Evolutionary conservation across 345 rosid genomes (phyloP), one percentile per base, ranked within the genome.

Genomic region (Linum trigynum): DNA sequence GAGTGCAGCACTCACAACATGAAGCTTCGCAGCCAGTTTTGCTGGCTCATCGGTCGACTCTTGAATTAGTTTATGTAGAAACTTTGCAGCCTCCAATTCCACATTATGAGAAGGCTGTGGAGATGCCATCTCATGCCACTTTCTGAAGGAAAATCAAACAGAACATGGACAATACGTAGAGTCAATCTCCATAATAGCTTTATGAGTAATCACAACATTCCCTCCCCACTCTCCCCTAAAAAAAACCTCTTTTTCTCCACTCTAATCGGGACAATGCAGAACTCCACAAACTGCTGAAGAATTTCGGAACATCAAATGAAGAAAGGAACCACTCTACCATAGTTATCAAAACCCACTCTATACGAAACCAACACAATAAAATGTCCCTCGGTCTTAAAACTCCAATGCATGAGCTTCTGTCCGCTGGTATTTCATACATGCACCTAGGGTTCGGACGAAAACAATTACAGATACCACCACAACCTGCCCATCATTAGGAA

Each of bases 71-170:
- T 94, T 90, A 73, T 94, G 99, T 72, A 94, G 84, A 75, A 91
- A 91, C 87, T 94, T 88, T 15, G 99, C 99, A 15, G 97, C 97
- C 84, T 94, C 99, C 78, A 94, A 64, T 86, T 94, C 99, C 11
- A 94, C 95, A 71, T 87, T 86, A 57, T 87, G 92, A 0, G 95
- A 78, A 69, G 97, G 69, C n/a, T 75, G 78, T 37, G 78, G 64
- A 58, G 78, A 64, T 62, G 92, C 71, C 89, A 87, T 82, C 72
- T 72, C 83, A 73, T 73, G 59, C 69, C 69, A 75, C 65, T 76
- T 77, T 43, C 56, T 39, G 59, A 65, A 10, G n/a, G 35, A 6
- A 5, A 36, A 64, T n/a, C 4, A 9, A 5, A 65, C 41, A 63
- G 40, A 7, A 63, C 53, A 48, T 10, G 14, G 12, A 48, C 14